Conservation (phyloP, 2,329 filamentous ascomycete species). For the Penicillium janthinellum region DNA sequence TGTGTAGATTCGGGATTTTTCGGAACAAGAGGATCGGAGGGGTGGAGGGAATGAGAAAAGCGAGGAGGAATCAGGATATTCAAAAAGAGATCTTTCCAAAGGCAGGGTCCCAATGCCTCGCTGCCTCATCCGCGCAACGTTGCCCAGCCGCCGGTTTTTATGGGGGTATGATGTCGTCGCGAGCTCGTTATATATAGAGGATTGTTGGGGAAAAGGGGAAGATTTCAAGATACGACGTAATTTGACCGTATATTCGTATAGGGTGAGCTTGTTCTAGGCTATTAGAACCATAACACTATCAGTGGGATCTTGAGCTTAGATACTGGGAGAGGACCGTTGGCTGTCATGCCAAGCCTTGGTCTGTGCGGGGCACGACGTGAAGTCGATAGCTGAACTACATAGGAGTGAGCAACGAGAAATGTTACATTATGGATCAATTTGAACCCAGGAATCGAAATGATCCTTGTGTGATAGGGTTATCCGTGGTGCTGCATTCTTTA, state of each 20-base stretch:
- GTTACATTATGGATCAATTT: not conserved
- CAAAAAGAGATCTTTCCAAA: not conserved
- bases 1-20: not conserved
- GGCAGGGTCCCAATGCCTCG: too few species aligned
- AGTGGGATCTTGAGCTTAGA: not conserved
- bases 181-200: too few species aligned
- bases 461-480: too few species aligned
- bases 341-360: constrained; percentile 40
- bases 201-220: too few species aligned
- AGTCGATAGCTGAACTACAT: not conserved
- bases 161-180: too few species aligned
- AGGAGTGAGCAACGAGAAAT: not conserved
- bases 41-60: not conserved
- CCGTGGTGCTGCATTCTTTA: too few species aligned
- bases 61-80: not conserved
- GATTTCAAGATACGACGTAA: too few species aligned
- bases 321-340: constrained; percentile 6
- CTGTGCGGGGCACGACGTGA: constrained; percentile 25
- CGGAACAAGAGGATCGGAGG: not conserved
- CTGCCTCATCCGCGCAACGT: too few species aligned
- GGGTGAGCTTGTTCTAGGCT: not conserved
- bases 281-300: not conserved
- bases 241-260: too few species aligned
- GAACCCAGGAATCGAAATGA: too few species aligned
- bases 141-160: too few species aligned